Percentiles rank a stretch among this genome's conserved stretches.
Conservation (phyloP, 225 moss, liverwort and hornwort genomes). For the Marchantia paleacea region DNA sequence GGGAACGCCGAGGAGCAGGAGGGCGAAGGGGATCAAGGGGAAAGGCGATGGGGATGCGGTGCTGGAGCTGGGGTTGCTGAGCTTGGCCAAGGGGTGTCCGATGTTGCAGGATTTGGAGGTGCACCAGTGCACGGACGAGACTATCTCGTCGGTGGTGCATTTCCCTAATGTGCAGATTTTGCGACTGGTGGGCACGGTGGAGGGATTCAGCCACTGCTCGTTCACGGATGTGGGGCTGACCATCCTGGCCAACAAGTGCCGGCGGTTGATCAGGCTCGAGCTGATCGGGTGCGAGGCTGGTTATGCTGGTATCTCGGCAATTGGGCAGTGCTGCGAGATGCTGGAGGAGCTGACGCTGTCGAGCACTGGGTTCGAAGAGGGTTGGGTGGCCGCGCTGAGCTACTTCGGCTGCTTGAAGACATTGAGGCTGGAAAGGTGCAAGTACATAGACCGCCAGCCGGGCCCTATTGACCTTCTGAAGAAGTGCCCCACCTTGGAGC, state of each 20-base stretch:
- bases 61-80: constrained; percentile 59
- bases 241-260: constrained; percentile 79
- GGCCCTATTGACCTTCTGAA: constrained; percentile 57
- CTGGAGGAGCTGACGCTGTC: constrained; percentile 84
- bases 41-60: not conserved
- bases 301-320: constrained; percentile 86
- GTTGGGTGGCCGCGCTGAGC: constrained; percentile 83
- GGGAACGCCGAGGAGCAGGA: constrained; percentile 7
- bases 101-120: constrained; percentile 79
- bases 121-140: constrained; percentile 94
- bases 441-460: constrained; percentile 73
- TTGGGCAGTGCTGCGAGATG: constrained; percentile 88
- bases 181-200: constrained; percentile 70
- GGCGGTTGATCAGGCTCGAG: constrained; percentile 76
- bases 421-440: constrained; percentile 76
- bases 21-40: constrained; percentile 11
- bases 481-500: constrained; percentile 64
- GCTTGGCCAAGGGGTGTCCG: constrained; percentile 68
- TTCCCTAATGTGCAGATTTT: constrained; percentile 82
- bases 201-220: constrained; percentile 72
- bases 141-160: constrained; percentile 64
- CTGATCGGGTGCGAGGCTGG: constrained; percentile 90
- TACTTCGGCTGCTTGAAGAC: constrained; percentile 60
- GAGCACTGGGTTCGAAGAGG: constrained; percentile 81
- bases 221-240: constrained; percentile 95